Base-by-base conservation (phyloP, 495 filamentous ascomycete genomes). In the Thozetella sp. region DNA sequence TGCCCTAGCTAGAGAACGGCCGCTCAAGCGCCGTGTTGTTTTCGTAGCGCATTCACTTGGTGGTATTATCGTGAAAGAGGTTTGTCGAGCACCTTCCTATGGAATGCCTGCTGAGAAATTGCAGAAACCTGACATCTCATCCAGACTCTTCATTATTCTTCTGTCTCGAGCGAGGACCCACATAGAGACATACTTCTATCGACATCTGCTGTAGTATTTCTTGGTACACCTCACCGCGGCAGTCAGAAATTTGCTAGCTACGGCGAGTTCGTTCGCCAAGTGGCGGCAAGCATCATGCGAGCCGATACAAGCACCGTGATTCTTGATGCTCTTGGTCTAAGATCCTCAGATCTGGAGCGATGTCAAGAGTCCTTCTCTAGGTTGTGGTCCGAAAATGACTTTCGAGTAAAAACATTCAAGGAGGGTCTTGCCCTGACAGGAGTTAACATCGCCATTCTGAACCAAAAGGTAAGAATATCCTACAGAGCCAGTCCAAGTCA, bases 181-280 rank as follows among this genome's bases (percentile, higher is more conserved):
- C 3, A 56, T 0, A 53, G 63, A 11, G 45, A 62, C 27, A 64
- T 79, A 50, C 67, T 65, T 55, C 50, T 68, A n/a, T 72, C 69
- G 19, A 77, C 72, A 19, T 57, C 60, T 15, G 72, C 63, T 37
- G 56, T 78, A 11, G 40, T 78, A 6, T 79, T 78, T 48, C 69
- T 77, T 17, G 76, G 74, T 34, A 78, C 76, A 6, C 76, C 74
- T 23, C 74, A 79, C 56, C 60, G 72, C 34, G 72, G 74, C 2
- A 67, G 65, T 30, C 53, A 43, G 2, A 52, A 61, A 24, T 43
- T 60, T 17, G 63, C 60, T 1, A 27, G n/a, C 15, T 9, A 58
- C 15, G 63, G 63, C 1, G 57, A 66, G 22, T 23, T 25, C 17
- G 54, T 26, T 13, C 53, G 63, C 3, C n/a, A 15, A 3, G 15